A percentile compares a stretch with the other conserved stretches of the same genome.
Conservation (phyloP, 371 early-diverging fungal genomes). For the Mucor lusitanicus region DNA sequence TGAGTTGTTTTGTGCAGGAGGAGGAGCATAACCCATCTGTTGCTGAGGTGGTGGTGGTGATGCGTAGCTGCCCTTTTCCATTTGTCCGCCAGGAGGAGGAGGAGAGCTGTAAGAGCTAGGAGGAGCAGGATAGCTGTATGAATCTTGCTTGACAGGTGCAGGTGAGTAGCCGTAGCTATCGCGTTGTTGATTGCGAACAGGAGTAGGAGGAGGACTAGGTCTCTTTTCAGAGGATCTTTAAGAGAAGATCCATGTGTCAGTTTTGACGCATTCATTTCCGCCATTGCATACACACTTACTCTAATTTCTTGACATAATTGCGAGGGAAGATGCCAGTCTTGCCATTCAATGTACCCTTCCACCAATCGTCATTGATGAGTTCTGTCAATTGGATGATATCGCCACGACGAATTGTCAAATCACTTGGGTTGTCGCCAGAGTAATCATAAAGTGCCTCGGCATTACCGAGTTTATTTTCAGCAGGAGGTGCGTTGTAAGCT, state of each 20-base stretch:
- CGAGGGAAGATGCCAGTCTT: conserved; percentile 80
- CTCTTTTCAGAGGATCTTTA: conserved; percentile 6
- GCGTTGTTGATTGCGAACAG: conserved; percentile 7
- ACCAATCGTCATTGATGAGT: conserved; percentile 53
- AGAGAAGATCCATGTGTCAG: background rate
- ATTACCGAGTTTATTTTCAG: conserved; percentile 13
- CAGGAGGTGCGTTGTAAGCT: conserved; percentile 9
- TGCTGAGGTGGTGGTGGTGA: conserved; percentile 5
- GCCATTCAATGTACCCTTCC: conserved; percentile 69
- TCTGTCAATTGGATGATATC: conserved; percentile 31
- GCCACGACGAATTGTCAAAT: conserved; percentile 32
- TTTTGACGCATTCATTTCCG: background rate
- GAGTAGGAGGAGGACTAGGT: conserved; percentile 8
- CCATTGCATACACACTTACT: conserved; percentile 3
- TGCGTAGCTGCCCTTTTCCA: background rate
- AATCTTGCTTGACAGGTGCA: conserved; percentile 12
- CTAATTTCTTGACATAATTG: conserved; percentile 65
- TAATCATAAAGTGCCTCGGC: conserved; percentile 53
- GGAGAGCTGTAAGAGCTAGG: conserved; percentile 32
- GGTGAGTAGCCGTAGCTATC: conserved; percentile 16
- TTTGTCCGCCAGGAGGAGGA: background rate
- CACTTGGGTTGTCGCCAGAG: conserved; percentile 41
- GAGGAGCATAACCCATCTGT: conserved; percentile 21
- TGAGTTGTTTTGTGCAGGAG: conserved; percentile 9
- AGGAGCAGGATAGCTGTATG: conserved; percentile 36